These are phyloP conservation scores for Oldenlandia corymbosa DNA, from an alignment of 257 asterid species.

Conservation along the genomic window DNA sequence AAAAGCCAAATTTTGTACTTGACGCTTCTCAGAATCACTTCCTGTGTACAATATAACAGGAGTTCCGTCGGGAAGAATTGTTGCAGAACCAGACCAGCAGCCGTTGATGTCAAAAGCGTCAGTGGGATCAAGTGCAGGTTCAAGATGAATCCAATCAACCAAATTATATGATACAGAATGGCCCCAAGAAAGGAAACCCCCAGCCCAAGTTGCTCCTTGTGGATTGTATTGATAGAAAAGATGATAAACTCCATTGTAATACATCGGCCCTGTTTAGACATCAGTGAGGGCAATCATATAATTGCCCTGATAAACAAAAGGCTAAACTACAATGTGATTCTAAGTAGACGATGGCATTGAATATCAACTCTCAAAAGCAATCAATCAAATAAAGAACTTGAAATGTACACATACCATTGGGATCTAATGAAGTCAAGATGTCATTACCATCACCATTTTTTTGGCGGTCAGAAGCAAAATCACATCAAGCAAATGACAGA, in stretches of 20 bases:
- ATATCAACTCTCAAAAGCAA: too few relatives aligned
- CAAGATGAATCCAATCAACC: slow-evolving; percentile 54
- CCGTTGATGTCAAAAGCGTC: slow-evolving; percentile 54
- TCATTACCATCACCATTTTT: too few relatives aligned
- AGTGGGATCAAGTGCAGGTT: slow-evolving; percentile 55
- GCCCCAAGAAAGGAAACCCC: slow-evolving; percentile 53
- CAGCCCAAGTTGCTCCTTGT: slow-evolving; percentile 62
- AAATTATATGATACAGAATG: slow-evolving; percentile 70
- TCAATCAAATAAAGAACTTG: not conserved
- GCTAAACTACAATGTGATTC: not conserved
- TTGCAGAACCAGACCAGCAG: slow-evolving; percentile 76
- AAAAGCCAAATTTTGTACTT: slow-evolving; percentile 62
- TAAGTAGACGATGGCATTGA: too few relatives aligned
- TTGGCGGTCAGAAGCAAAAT: too few relatives aligned
- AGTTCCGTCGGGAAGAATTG: slow-evolving; percentile 54
- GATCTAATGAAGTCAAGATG: slow-evolving; percentile 11
- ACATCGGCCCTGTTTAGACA: slow-evolving; percentile 60
- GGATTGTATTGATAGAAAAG: too few relatives aligned
- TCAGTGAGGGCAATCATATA: not conserved
- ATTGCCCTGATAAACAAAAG: not conserved
- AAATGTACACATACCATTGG: slow-evolving; percentile 26
- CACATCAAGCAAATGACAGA: too few relatives aligned
- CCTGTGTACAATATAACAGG: slow-evolving; percentile 75
- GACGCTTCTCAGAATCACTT: slow-evolving; percentile 29
- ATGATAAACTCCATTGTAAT: too few relatives aligned